phyloP scores from a whole-genome alignment of 768 basidiomycete genomes.

The Termitomyces sp. region DNA sequence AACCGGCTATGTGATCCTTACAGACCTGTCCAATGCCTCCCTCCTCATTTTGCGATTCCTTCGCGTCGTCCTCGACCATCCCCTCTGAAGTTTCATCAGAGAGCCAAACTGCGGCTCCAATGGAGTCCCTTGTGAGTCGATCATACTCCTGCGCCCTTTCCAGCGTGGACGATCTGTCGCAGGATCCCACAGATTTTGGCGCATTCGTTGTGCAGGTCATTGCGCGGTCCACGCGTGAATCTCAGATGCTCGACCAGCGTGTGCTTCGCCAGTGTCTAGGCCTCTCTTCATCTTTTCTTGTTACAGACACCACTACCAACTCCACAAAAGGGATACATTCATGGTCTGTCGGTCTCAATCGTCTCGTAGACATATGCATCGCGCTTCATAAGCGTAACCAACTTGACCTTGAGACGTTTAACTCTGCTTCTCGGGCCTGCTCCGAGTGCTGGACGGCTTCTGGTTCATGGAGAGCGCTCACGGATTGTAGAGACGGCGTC shows the following conservation, averaged over 20 bases:
- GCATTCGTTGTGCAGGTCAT: conserved; percentile 56
- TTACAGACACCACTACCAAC: conserved; percentile 70
- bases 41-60: conserved; percentile 7
- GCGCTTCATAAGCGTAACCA: conserved; percentile 66
- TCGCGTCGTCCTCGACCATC: conserved; percentile 6
- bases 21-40: conserved; percentile 1
- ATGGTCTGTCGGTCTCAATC: conserved; percentile 67
- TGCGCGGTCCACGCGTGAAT: conserved; percentile 43
- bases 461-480: conserved; percentile 65
- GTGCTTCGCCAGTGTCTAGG: conserved; percentile 61
- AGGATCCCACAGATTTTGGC: conserved; percentile 53
- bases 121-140: conserved; percentile 10
- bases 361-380: conserved; percentile 68
- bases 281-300: conserved; percentile 74
- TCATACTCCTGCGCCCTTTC: not conserved
- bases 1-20: not conserved
- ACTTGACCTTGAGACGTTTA: conserved; percentile 74
- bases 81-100: not conserved
- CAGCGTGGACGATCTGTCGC: not conserved
- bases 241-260: conserved; percentile 52
- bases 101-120: not conserved
- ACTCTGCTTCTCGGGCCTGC: conserved; percentile 64
- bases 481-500: conserved; percentile 60
- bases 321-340: conserved; percentile 50
- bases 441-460: conserved; percentile 81